Percentiles rank a stretch among this genome's conserved stretches.
Conservation (phyloP, 169 alveolate genomes). For the Eimeria sp. region DNA sequence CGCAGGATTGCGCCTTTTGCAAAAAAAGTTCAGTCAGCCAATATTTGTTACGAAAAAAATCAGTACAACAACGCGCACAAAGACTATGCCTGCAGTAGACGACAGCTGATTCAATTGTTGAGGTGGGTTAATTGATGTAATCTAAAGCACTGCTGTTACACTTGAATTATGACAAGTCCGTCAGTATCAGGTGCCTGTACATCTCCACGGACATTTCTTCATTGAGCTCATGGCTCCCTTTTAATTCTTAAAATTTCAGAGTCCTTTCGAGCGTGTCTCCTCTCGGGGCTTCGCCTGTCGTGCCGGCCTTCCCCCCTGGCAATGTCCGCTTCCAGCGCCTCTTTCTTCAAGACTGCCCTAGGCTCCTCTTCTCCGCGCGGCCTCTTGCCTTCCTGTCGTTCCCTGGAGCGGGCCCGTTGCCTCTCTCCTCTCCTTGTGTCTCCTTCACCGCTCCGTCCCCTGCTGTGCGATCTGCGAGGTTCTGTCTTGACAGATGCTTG, state of each 20-base stretch:
- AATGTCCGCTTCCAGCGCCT: not conserved
- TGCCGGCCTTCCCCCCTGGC: slow-evolving; percentile 1
- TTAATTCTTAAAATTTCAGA: not conserved
- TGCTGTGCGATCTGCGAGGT: slow-evolving; percentile 19
- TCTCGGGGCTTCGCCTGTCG: slow-evolving; percentile 15
- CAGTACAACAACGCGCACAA: not conserved
- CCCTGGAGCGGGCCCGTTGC: slow-evolving; percentile 1
- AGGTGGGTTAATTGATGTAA: not conserved
- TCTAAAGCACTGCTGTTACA: not conserved
- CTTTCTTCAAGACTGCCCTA: slow-evolving; percentile 6
- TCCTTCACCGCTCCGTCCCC: slow-evolving; percentile 6
- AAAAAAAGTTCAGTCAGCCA: not conserved
- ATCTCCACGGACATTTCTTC: not conserved
- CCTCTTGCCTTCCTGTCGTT: not conserved
- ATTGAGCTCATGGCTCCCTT: not conserved
- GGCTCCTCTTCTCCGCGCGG: not conserved
- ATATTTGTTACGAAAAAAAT: not conserved
- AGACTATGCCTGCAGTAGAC: not conserved
- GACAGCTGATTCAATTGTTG: not conserved
- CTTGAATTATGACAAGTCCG: too few species aligned
- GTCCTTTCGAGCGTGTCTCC: not conserved
- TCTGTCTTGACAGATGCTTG: slow-evolving; percentile 4
- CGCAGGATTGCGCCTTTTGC: not conserved
- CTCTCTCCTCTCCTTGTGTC: not conserved
- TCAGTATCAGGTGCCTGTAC: not conserved